Percentiles rank a stretch among this genome's conserved stretches.
These are phyloP conservation scores for Celoporthe dispersa DNA, from an alignment of 2,329 filamentous ascomycete genomes.

Conservation along the genomic window DNA sequence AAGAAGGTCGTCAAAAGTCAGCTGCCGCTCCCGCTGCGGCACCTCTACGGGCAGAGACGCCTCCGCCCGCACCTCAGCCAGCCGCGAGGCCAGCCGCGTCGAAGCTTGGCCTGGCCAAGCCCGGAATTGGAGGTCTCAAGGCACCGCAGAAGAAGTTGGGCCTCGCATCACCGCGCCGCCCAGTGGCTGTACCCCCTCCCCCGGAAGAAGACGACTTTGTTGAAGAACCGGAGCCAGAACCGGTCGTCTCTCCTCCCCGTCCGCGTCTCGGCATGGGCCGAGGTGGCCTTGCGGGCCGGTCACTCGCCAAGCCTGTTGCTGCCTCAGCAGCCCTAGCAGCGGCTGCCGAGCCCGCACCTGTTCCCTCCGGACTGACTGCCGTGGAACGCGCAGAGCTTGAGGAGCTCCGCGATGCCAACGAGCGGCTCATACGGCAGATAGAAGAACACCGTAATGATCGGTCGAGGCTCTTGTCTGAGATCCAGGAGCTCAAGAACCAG, in stretches of 20 bases:
- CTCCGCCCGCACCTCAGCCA: slow-evolving; percentile 62
- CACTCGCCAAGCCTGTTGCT: slow-evolving; percentile 74
- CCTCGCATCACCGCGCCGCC: slow-evolving; percentile 57
- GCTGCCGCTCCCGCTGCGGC: slow-evolving; percentile 39
- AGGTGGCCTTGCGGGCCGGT: slow-evolving; percentile 83
- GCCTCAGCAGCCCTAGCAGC: slow-evolving; percentile 50
- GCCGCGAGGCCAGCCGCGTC: slow-evolving; percentile 55
- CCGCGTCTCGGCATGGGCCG: slow-evolving; percentile 71
- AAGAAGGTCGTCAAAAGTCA: slow-evolving; percentile 58
- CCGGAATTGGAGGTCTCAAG: slow-evolving; percentile 61
- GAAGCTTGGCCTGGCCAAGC: slow-evolving; percentile 61
- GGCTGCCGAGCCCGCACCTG: slow-evolving; percentile 60
- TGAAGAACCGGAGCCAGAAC: slow-evolving; percentile 57
- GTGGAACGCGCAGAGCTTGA: slow-evolving; percentile 93
- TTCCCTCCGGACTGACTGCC: slow-evolving; percentile 67
- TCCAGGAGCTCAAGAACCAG: slow-evolving; percentile 93
- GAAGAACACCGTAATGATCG: slow-evolving; percentile 85
- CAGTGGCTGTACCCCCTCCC: slow-evolving; percentile 52
- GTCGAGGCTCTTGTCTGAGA: slow-evolving; percentile 79
- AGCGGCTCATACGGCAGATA: slow-evolving; percentile 72
- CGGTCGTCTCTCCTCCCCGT: slow-evolving; percentile 47
- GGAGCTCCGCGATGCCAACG: slow-evolving; percentile 82
- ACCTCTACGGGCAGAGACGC: slow-evolving; percentile 47
- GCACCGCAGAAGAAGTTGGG: slow-evolving; percentile 60
- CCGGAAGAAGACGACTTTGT: slow-evolving; percentile 46